Conservation (phyloP, 1,284 basidiomycete genomes). For the Malassezia arunalokei region DNA sequence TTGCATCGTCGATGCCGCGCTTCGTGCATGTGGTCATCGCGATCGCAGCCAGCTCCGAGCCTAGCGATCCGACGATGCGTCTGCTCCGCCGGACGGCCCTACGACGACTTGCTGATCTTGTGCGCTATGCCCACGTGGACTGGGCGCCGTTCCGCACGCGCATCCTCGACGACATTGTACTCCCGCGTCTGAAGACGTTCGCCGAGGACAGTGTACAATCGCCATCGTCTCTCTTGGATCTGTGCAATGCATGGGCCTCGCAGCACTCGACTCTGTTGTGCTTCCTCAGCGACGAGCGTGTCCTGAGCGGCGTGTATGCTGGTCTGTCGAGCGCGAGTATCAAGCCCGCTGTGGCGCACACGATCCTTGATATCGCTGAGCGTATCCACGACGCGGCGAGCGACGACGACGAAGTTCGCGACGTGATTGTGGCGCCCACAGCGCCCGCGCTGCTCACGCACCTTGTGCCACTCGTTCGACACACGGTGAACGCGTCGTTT, state of each 20-base stretch:
- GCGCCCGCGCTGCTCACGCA: constrained; percentile 64
- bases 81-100: constrained; percentile 62
- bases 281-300: constrained; percentile 58
- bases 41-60: constrained; percentile 28
- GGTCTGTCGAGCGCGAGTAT: constrained; percentile 72
- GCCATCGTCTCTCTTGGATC: constrained; percentile 74
- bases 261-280: constrained; percentile 58
- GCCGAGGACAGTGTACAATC: constrained; percentile 81
- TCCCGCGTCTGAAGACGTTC: constrained; percentile 64
- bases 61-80: constrained; percentile 14
- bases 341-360: constrained; percentile 68
- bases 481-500: constrained; percentile 9
- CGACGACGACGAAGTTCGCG: constrained; percentile 5
- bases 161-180: constrained; percentile 63
- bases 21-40: constrained; percentile 30
- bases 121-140: constrained; percentile 59
- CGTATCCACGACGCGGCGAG: constrained; percentile 48
- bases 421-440: constrained; percentile 58
- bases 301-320: constrained; percentile 66
- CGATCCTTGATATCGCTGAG: constrained; percentile 77
- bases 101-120: constrained; percentile 78
- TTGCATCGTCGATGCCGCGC: constrained; percentile 26
- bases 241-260: constrained; percentile 69
- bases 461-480: constrained; percentile 51
- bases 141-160: constrained; percentile 60